These are phyloP conservation scores for Penicillium flavigenum DNA, from an alignment of 495 filamentous ascomycete genomes.

Conservation along the genomic window DNA sequence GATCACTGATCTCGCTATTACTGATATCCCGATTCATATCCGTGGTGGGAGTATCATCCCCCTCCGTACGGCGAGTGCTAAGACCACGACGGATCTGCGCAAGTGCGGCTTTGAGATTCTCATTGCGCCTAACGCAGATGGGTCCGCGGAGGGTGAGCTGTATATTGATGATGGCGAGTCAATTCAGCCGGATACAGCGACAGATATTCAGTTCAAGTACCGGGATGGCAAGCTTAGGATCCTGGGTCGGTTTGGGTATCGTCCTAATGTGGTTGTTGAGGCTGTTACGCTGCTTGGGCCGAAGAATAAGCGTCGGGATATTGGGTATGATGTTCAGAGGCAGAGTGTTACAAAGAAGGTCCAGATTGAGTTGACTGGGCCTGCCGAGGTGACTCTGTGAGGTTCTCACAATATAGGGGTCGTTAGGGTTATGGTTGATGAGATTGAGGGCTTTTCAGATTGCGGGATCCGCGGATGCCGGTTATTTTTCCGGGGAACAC, in stretches of 20 bases:
- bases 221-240: constrained; percentile 46
- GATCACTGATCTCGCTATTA: constrained; percentile 52
- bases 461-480: no score
- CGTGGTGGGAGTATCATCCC: constrained; percentile 69
- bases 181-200: constrained; percentile 46
- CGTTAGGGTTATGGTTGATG: no score
- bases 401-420: neutral
- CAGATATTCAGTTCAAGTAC: constrained; percentile 53
- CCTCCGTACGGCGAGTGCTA: constrained; percentile 55
- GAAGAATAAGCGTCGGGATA: constrained; percentile 8
- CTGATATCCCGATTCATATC: constrained; percentile 68
- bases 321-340: constrained; percentile 13
- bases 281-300: constrained; percentile 57
- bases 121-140: constrained; percentile 56
- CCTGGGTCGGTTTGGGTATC: constrained; percentile 51
- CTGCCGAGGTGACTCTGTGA: constrained; percentile 20
- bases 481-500: no score
- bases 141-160: constrained; percentile 49
- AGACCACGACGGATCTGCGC: constrained; percentile 67
- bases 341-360: constrained; percentile 28
- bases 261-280: constrained; percentile 48
- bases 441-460: no score
- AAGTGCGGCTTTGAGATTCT: constrained; percentile 65
- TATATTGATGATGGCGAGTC: constrained; percentile 62
- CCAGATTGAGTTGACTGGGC: constrained; percentile 26